Conservation (phyloP, 2,329 filamentous ascomycete genomes). For the Thelonectria blattea region DNA sequence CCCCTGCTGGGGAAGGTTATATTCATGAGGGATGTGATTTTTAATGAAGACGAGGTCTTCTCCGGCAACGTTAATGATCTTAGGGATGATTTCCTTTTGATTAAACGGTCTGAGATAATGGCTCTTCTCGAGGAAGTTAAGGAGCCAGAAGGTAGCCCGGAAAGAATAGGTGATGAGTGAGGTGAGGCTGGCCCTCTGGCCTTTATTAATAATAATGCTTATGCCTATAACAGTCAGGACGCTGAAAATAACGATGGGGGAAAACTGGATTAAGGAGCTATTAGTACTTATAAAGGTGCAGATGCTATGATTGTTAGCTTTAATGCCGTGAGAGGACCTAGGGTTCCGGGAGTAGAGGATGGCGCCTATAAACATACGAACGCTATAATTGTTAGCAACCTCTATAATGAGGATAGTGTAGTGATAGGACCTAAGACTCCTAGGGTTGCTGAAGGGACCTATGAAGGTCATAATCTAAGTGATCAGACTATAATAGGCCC, state of each 20-base stretch:
- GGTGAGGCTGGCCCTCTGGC: not conserved
- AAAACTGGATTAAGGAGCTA: not conserved
- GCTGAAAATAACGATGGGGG: not conserved
- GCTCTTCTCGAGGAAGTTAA: not conserved
- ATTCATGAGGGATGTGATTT: not conserved
- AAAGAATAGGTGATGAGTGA: not conserved
- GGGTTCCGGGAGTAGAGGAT: not conserved
- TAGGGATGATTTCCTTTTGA: not conserved
- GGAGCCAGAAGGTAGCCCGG: not conserved
- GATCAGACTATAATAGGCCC: not conserved
- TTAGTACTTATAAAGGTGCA: too few relatives aligned
- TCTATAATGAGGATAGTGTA: too few relatives aligned
- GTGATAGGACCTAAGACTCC: too few relatives aligned
- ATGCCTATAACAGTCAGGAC: not conserved
- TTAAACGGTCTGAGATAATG: not conserved
- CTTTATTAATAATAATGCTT: not conserved
- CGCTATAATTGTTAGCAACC: too few relatives aligned
- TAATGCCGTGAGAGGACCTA: too few relatives aligned
- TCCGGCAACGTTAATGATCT: not conserved
- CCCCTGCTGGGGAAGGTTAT: not conserved
- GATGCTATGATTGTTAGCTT: too few relatives aligned
- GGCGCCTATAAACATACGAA: not conserved
- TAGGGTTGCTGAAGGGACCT: too few relatives aligned
- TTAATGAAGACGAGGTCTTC: not conserved
- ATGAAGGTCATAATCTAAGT: too few relatives aligned